Base-by-base conservation (phyloP, 176 grass and related monocot species). In the Poa annua region DNA sequence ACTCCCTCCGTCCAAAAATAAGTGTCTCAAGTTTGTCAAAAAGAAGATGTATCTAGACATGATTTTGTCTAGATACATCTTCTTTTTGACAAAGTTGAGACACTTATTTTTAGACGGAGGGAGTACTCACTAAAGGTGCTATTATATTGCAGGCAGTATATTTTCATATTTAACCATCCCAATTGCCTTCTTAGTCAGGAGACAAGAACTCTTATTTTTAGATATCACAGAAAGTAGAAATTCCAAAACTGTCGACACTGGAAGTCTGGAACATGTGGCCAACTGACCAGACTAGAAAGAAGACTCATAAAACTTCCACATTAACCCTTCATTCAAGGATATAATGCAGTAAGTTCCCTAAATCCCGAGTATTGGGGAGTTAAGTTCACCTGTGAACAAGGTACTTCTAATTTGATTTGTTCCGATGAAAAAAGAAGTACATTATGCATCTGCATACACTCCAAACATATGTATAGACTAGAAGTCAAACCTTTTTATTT, bases 291-390 rank as follows among this genome's bases (percentile, higher is more conserved):
- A 16, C 52, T 14, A 5, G 5, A 21, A 61, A 15, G 14, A 83
- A 61, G 32, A 62, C 5, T 54, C 25, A 36, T 26, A 39, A 26
- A 33, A 82, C 15, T 32, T 45, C 15, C 39, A 54, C 34, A 42
- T 3, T 34, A 71, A 47, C 24, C 24, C 42, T 15, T 0, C 22
- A 50, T 42, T 26, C 10, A 33, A 51, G 71, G 22, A 12, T 44
- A 77, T 42, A 61, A 22, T 39, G 39, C 82, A 29, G 20, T 75
- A 75, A 81, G 7, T 36, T n/a, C 22, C 59, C 59, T 29, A 63
- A 29, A 63, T 1, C 29, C 36, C 19, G 8, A 83, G 14, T 29
- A 64, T 63, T 15, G 22, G 29, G 74, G 33, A 48, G 38, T 60
- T 4, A 2, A 79, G 13, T 66, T 80, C 8, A 10, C 8, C 47